phyloP scores from a whole-genome alignment of 2,329 filamentous ascomycete genomes.

The Alternaria brassicae region DNA sequence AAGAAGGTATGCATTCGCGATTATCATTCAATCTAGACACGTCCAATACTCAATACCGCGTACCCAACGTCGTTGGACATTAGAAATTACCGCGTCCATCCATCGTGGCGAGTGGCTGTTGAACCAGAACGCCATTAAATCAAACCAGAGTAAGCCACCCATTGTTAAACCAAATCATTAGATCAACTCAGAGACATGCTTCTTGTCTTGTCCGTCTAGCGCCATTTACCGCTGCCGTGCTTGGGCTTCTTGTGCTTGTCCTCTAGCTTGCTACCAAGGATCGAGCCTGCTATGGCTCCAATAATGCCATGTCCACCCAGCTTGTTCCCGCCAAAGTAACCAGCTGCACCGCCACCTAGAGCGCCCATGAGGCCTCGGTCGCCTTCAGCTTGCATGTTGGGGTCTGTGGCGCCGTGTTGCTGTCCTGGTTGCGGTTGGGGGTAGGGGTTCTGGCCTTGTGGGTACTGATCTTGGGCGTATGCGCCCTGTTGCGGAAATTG shows the following conservation, averaged over 20 bases:
- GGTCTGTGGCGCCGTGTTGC: constrained; percentile 54
- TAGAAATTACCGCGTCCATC: background rate
- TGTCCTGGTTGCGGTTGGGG: constrained; percentile 42
- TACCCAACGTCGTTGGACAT: background rate
- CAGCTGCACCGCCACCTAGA: constrained; percentile 64
- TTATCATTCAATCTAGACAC: constrained; percentile 8
- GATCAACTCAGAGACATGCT: background rate
- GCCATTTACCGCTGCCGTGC: constrained; percentile 22
- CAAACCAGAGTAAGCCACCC: background rate
- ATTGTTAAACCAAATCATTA: background rate
- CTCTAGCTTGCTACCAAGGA: constrained; percentile 63
- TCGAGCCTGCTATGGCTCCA: constrained; percentile 64
- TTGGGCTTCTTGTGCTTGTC: constrained; percentile 59
- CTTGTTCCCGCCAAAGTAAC: constrained; percentile 63
- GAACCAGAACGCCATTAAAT: constrained; percentile 6
- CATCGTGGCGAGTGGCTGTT: background rate
- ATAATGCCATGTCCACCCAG: constrained; percentile 63
- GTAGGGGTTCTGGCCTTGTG: constrained; percentile 44
- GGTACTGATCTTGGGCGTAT: constrained; percentile 49
- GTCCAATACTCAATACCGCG: background rate
- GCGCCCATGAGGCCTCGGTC: constrained; percentile 66
- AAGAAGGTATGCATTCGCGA: background rate
- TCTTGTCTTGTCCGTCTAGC: constrained; percentile 7
- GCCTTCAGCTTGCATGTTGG: constrained; percentile 57
- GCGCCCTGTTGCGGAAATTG: constrained; percentile 54